Conservation (phyloP, 192 early-diverging fungal species). For the Backusella liffmaniae region DNA sequence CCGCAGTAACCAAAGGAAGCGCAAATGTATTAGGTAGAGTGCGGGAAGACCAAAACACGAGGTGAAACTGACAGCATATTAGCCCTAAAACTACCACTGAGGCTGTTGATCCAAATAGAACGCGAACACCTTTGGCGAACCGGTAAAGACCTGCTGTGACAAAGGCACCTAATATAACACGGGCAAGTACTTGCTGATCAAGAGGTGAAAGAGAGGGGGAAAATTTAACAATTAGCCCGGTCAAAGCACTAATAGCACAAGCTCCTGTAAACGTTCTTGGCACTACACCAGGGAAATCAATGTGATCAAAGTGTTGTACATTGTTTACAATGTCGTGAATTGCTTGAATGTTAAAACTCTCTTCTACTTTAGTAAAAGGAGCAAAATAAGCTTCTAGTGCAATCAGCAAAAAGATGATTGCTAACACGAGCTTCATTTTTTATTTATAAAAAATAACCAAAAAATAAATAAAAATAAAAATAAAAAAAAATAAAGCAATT, state of each 20-base stretch:
- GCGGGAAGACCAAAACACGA: conserved; percentile 85
- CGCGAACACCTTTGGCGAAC: conserved; percentile 49
- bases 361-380: conserved; percentile 96
- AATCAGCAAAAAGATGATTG: conserved; percentile 21
- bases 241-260: conserved; percentile 51
- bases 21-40: conserved; percentile 89
- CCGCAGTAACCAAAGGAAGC: conserved; percentile 53
- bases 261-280: conserved; percentile 93
- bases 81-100: conserved; percentile 54
- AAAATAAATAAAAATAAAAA: background rate
- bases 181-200: conserved; percentile 27
- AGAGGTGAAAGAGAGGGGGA: background rate
- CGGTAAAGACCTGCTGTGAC: conserved; percentile 47
- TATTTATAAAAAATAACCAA: background rate
- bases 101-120: conserved; percentile 56
- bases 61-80: conserved; percentile 78
- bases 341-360: conserved; percentile 95
- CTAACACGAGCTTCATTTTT: conserved; percentile 20
- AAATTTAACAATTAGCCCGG: conserved; percentile 41
- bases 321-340: conserved; percentile 81
- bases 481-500: background rate
- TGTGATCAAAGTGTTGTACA: conserved; percentile 71
- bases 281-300: conserved; percentile 93
- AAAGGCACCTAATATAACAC: conserved; percentile 52
- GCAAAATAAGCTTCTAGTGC: conserved; percentile 40